These are phyloP conservation scores for Syzygium grande DNA, from an alignment of 345 rosid genomes.

Conservation along the genomic window DNA sequence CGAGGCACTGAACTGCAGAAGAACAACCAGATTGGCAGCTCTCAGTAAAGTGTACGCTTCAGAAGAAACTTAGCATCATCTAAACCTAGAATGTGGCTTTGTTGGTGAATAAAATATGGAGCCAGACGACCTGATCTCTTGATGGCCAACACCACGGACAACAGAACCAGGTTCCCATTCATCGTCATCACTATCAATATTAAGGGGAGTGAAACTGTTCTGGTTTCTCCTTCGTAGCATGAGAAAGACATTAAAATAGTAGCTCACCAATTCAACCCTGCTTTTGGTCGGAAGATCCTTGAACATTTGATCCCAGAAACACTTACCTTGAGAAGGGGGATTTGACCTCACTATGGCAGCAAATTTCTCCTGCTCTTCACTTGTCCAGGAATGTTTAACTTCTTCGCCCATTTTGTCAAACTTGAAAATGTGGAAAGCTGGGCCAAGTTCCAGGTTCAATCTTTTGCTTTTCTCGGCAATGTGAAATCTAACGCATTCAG, in stretches of 20 bases:
- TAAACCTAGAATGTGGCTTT: conserved; percentile 26
- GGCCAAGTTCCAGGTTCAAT: conserved; percentile 58
- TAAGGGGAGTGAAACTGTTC: conserved; percentile 24
- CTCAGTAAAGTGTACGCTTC: background rate
- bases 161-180: conserved; percentile 20
- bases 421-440: conserved; percentile 52
- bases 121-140: conserved; percentile 24
- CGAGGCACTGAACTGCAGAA: background rate
- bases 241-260: conserved; percentile 35
- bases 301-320: conserved; percentile 19
- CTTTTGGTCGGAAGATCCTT: conserved; percentile 15
- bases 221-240: conserved; percentile 30
- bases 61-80: conserved; percentile 1
- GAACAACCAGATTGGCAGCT: background rate
- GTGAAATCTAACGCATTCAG: conserved; percentile 76
- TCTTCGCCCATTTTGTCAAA: conserved; percentile 81
- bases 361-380: conserved; percentile 25
- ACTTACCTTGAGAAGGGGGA: conserved; percentile 8
- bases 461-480: conserved; percentile 33
- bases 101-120: conserved; percentile 43
- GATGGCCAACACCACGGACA: background rate
- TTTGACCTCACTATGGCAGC: conserved; percentile 14
- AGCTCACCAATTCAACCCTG: conserved; percentile 28
- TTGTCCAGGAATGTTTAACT: conserved; percentile 16
- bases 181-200: conserved; percentile 21